phyloP scores from a whole-genome alignment of 73 alveolate genomes.

The Stentor coeruleus region DNA sequence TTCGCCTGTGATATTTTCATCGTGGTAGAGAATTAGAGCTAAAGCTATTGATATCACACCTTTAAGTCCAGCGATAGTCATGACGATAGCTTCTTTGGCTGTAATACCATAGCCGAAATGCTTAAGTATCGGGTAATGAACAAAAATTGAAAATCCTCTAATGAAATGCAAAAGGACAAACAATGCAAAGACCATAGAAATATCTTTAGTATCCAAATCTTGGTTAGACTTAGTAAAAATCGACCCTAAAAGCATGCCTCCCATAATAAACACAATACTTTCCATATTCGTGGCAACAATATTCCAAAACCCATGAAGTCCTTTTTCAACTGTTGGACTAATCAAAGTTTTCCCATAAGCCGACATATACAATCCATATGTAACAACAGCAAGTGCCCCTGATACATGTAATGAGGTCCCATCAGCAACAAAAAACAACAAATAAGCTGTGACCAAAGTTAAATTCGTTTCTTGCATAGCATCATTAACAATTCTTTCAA shows the following conservation, averaged over 20 bases:
- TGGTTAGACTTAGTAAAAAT: conserved; percentile 36
- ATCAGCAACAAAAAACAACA: conserved; percentile 59
- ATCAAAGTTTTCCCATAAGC: conserved; percentile 54
- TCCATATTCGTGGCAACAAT: conserved; percentile 52
- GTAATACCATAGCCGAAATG: conserved; percentile 59
- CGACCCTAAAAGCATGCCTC: conserved; percentile 56
- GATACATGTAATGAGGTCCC: conserved; percentile 32
- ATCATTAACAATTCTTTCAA: conserved; percentile 57
- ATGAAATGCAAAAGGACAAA: conserved; percentile 50
- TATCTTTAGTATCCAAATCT: conserved; percentile 44
- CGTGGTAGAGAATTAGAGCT: conserved; percentile 53
- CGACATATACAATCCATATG: conserved; percentile 60
- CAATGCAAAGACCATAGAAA: conserved; percentile 47
- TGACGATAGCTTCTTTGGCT: conserved; percentile 39
- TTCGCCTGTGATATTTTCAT: conserved; percentile 35
- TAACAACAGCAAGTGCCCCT: conserved; percentile 60
- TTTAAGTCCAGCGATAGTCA: conserved; percentile 61
- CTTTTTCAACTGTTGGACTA: conserved; percentile 48
- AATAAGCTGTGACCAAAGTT: conserved; percentile 51
- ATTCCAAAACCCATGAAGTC: conserved; percentile 52
- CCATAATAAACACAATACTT: conserved; percentile 49
- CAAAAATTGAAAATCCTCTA: conserved; percentile 38
- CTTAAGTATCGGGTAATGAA: conserved; percentile 45
- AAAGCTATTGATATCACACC: conserved; percentile 66
- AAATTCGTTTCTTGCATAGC: conserved; percentile 49